Conservation (phyloP, 1,139 yeast genomes). For the Taphrina sp. region DNA sequence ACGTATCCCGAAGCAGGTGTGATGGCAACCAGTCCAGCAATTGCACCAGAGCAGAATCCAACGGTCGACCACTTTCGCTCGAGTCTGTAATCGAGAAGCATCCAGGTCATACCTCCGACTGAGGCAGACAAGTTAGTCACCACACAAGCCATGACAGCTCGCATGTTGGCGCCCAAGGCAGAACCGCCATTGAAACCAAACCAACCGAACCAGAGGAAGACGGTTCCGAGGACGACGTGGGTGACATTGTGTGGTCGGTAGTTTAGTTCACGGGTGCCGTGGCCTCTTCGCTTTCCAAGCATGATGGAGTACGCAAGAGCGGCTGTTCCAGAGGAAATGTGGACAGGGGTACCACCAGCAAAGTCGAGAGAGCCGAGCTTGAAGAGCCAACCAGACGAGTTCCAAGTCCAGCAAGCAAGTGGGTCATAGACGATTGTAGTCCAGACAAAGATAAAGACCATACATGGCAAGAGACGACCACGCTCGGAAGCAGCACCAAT, state of each 20-base stretch:
- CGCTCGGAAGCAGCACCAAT: slow-evolving; percentile 97
- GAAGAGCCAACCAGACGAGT: slow-evolving; percentile 82
- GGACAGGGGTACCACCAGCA: slow-evolving; percentile 99
- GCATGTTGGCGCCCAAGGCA: slow-evolving; percentile 82
- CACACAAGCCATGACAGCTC: slow-evolving; percentile 90
- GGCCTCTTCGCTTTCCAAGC: slow-evolving; percentile 70
- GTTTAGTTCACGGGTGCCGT: slow-evolving; percentile 32
- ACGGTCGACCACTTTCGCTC: slow-evolving; percentile 94
- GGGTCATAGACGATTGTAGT: slow-evolving; percentile 95
- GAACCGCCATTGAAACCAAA: slow-evolving; percentile 98
- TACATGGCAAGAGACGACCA: slow-evolving; percentile 94
- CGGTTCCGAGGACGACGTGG: slow-evolving; percentile 87
- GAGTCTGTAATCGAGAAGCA: slow-evolving; percentile 76
- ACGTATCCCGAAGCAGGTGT: slow-evolving; percentile 98
- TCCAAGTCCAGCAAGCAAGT: slow-evolving; percentile 97
- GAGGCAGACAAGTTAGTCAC: slow-evolving; percentile 94
- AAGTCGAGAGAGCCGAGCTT: slow-evolving; percentile 83
- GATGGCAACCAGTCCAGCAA: slow-evolving; percentile 91
- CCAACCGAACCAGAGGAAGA: slow-evolving; percentile 97
- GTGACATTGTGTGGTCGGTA: slow-evolving; percentile 87
- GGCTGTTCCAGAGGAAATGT: slow-evolving; percentile 89
- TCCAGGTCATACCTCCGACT: slow-evolving; percentile 88
- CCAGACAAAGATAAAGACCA: slow-evolving; percentile 90
- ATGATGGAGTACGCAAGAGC: slow-evolving; percentile 89
- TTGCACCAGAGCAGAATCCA: slow-evolving; percentile 89